These are phyloP conservation scores for Solanum piurae DNA, from an alignment of 257 asterid species.

Conservation along the genomic window DNA sequence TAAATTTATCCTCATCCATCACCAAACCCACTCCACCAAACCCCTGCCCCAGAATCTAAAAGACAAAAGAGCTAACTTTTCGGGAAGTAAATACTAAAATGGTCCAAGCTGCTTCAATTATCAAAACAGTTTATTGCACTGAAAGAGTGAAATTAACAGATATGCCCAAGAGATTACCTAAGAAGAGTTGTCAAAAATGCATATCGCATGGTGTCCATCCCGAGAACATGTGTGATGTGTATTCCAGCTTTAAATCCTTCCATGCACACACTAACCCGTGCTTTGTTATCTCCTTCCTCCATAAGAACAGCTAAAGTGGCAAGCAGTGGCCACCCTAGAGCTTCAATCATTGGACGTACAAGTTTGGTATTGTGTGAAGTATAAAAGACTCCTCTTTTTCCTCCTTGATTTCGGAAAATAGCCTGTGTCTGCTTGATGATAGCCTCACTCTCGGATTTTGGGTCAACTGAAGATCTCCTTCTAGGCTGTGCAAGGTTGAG, in stretches of 20 bases:
- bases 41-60: neutral
- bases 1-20: neutral
- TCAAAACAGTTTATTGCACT: neutral
- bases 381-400: slow-evolving; percentile 84
- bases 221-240: slow-evolving; percentile 86
- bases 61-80: neutral
- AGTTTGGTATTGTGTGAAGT: slow-evolving; percentile 85
- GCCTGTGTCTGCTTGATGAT: slow-evolving; percentile 79
- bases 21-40: neutral
- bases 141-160: slow-evolving; percentile 1
- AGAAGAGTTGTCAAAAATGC: slow-evolving; percentile 90
- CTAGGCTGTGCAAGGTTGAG: slow-evolving; percentile 94
- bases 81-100: neutral
- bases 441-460: slow-evolving; percentile 83
- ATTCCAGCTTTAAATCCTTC: slow-evolving; percentile 96
- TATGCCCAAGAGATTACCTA: slow-evolving; percentile 38
- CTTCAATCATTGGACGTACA: slow-evolving; percentile 92
- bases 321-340: slow-evolving; percentile 98
- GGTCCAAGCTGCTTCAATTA: neutral
- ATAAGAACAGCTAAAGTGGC: slow-evolving; percentile 96
- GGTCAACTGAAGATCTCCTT: slow-evolving; percentile 51
- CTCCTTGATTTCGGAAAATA: slow-evolving; percentile 67
- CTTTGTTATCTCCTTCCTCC: slow-evolving; percentile 98
- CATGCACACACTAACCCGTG: slow-evolving; percentile 83
- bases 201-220: slow-evolving; percentile 99